phyloP scores from a whole-genome alignment of 208 protist genomes.

The Trypanosoma avium region DNA sequence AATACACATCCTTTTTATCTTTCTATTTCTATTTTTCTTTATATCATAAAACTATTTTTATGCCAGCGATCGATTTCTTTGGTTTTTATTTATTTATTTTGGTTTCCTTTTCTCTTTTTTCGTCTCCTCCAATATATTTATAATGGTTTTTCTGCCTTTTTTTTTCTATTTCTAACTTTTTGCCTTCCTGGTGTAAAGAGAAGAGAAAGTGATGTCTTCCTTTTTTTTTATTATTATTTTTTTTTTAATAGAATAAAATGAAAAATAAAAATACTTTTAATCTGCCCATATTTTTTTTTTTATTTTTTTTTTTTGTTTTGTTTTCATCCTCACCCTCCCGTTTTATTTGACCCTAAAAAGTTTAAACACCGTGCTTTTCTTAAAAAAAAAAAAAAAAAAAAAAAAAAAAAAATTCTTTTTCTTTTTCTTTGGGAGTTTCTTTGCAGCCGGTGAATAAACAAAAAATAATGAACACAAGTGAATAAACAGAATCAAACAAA shows the following conservation, averaged over 20 bases:
- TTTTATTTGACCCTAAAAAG: not conserved
- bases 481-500: no score
- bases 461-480: no score
- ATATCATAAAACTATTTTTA: no score
- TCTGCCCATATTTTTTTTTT: not conserved
- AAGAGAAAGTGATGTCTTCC: not conserved
- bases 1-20: no score
- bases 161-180: not conserved
- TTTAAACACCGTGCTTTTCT: not conserved
- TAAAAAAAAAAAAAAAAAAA: not conserved
- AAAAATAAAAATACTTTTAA: no score
- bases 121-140: not conserved
- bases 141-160: not conserved
- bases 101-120: not conserved
- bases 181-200: not conserved
- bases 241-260: no score
- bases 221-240: not conserved
- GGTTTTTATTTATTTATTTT: no score
- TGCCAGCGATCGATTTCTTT: no score
- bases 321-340: not conserved
- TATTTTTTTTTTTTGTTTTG: slow-evolving; percentile 6
- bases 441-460: no score
- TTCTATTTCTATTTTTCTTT: no score
- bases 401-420: no score
- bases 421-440: no score